Conservation (phyloP, 140 eudicot species). For the Bidens hawaiensis region DNA sequence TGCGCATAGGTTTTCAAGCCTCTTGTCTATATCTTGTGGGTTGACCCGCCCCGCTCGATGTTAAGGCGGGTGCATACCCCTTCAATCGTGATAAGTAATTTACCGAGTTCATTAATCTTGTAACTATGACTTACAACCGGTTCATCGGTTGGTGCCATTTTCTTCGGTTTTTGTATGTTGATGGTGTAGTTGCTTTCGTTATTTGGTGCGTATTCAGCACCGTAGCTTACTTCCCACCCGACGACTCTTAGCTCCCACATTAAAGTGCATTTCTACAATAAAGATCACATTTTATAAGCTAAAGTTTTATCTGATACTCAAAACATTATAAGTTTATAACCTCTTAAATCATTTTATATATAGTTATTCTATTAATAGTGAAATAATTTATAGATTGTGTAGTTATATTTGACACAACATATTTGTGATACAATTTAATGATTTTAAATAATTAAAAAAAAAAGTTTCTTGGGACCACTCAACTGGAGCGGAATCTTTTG, state of each 20-base stretch:
- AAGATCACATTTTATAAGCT: neutral
- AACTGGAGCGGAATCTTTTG: neutral
- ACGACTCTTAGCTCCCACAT: constrained; percentile 90
- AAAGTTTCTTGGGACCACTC: neutral
- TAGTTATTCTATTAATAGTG: neutral
- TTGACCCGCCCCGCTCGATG: too few relatives aligned
- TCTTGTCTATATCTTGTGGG: too few relatives aligned
- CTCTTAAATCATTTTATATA: neutral
- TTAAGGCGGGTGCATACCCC: too few relatives aligned
- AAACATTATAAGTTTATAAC: too few relatives aligned
- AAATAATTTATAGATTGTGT: neutral
- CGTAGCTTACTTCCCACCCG: constrained; percentile 90
- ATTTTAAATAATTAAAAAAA: too few relatives aligned
- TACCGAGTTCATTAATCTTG: constrained; percentile 51
- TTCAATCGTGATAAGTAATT: constrained; percentile 57
- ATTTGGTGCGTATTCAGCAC: constrained; percentile 79
- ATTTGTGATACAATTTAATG: neutral
- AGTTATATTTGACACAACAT: neutral
- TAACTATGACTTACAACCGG: constrained; percentile 52
- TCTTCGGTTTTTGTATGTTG: constrained; percentile 48
- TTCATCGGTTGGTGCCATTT: constrained; percentile 48
- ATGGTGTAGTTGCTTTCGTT: constrained; percentile 44
- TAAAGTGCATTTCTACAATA: constrained; percentile 63
- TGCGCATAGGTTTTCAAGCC: too few relatives aligned
- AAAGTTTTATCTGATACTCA: too few relatives aligned